Evolutionary conservation across 352 stramenopile genomes (phyloP), one percentile per base, ranked within the genome.

Genomic region (Globisporangium radiosum): DNA sequence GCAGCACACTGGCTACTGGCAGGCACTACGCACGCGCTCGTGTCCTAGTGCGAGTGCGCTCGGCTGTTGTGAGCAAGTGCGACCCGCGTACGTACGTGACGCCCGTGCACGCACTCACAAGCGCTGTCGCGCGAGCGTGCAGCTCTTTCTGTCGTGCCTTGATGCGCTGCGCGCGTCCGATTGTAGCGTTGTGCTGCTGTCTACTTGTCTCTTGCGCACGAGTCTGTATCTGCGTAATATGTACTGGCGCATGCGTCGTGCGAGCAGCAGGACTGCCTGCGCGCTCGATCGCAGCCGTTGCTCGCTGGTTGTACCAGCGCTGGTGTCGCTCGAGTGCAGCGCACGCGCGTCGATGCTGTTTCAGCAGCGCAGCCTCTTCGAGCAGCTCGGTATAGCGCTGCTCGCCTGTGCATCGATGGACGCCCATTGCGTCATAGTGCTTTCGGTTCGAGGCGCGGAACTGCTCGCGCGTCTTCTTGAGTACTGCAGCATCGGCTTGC

Each of bases 11-110:
- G 25, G 25, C 45, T 49, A 49, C 45, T 50, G 25, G 7, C 15
- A 4, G 25, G 5, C 45, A 50, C 19, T 50, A 36, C 43, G n/a
- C 43, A 6, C 43, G 43, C 25, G 25, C 25, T 33, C 25, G 25
- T 33, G 25, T 33, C 25, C 25, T 33, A 33, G 25, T 33, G 25
- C 25, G 25, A 33, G 25, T 33, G 19, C 57, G 49, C 17, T 49
- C 48, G 14, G 56, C 40, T 56, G 25, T 33, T 33, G 74, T 73
- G 0, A 86, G 59, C 5, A 88, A 47, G 55, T 72, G 84, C 0
- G 78, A 88, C 1, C 78, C 78, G 9, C 52, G 60, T 5, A 76
- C 64, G 51, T 82, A 86, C 59, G 53, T 38, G 37, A 38, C 62
- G 9, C 65, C 60, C 8, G 59, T 69, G 25, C 14, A 54, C 15